Evolutionary conservation across 192 early-diverging fungal genomes (phyloP).

Genomic region (Bifiguratus adelaidae): DNA sequence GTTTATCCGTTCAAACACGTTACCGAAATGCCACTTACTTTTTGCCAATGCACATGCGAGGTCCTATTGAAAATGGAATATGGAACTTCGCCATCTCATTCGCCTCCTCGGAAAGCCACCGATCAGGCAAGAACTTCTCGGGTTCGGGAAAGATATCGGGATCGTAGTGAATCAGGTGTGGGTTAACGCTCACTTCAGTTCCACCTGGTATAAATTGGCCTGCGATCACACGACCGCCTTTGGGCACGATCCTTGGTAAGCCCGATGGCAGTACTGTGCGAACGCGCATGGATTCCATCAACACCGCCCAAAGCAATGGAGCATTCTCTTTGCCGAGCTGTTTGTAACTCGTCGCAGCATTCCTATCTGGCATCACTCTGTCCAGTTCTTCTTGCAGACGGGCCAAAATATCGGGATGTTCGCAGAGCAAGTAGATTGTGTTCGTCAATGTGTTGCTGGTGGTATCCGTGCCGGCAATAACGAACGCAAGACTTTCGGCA

Average conservation of each 20-base stretch:
- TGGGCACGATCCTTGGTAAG: background rate
- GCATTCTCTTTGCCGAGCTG: background rate
- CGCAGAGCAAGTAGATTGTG: background rate
- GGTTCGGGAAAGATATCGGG: background rate
- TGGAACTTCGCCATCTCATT: background rate
- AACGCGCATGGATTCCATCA: background rate
- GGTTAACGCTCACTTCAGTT: too few relatives aligned
- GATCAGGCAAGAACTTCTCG: background rate
- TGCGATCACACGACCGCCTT: background rate
- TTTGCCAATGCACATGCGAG: slow-evolving; percentile 3
- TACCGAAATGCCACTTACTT: background rate
- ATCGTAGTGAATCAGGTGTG: background rate
- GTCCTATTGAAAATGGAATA: background rate
- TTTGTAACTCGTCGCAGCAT: slow-evolving; percentile 1
- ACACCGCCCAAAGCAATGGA: background rate
- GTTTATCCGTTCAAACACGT: background rate
- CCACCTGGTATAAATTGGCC: background rate
- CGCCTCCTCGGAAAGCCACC: background rate
- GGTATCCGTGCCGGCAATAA: slow-evolving; percentile 12
- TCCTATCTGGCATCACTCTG: background rate
- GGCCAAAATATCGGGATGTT: slow-evolving; percentile 1
- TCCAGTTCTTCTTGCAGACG: slow-evolving; percentile 4
- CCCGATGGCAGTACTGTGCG: slow-evolving; percentile 1
- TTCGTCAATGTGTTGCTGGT: slow-evolving; percentile 9
- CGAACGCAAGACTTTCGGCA: background rate